Percentiles rank a stretch among this genome's conserved stretches.
Evolutionary conservation across 805 yeast species (phyloP).

Genomic region (Starmerella sp.): DNA sequence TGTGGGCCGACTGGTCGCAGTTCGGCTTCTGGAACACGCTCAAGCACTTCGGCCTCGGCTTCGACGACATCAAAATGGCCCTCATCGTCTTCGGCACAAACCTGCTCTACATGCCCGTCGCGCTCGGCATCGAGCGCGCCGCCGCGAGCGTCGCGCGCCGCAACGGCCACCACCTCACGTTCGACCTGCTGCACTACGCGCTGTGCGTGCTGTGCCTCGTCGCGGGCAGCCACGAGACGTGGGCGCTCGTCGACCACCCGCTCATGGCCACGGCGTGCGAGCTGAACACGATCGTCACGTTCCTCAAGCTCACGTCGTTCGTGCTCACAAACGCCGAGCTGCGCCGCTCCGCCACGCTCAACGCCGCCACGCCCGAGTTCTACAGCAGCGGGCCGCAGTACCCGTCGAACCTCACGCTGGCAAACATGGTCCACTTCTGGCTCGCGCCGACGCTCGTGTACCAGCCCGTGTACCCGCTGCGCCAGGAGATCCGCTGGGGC

Average conservation of each 20-base stretch:
- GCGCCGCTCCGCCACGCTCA: conserved; percentile 21
- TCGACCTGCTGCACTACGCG: conserved; percentile 28
- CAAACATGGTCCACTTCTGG: conserved; percentile 33
- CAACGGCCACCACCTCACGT: background rate
- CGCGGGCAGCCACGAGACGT: conserved; percentile 18
- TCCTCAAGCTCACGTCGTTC: conserved; percentile 35
- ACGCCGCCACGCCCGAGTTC: conserved; percentile 26
- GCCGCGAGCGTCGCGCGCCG: conserved; percentile 22
- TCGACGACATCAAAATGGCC: conserved; percentile 26
- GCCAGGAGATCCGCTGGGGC: conserved; percentile 26
- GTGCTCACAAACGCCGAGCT: conserved; percentile 38
- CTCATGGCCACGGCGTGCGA: conserved; percentile 36
- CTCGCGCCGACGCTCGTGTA: conserved; percentile 39
- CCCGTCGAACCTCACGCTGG: conserved; percentile 33
- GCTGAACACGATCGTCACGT: conserved; percentile 33
- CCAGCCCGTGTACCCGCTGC: conserved; percentile 39
- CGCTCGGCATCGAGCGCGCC: conserved; percentile 29
- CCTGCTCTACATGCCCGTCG: conserved; percentile 31
- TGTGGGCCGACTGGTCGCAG: conserved; percentile 31
- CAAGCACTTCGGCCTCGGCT: conserved; percentile 26
- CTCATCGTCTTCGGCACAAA: conserved; percentile 24
- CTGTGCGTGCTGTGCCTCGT: conserved; percentile 21
- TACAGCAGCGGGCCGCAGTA: conserved; percentile 29
- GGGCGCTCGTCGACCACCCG: conserved; percentile 32
- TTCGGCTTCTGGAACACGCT: conserved; percentile 31